Evolutionary conservation across 805 yeast species (phyloP), one percentile per base, ranked within the genome.

Genomic region (Candida multigemmis): DNA sequence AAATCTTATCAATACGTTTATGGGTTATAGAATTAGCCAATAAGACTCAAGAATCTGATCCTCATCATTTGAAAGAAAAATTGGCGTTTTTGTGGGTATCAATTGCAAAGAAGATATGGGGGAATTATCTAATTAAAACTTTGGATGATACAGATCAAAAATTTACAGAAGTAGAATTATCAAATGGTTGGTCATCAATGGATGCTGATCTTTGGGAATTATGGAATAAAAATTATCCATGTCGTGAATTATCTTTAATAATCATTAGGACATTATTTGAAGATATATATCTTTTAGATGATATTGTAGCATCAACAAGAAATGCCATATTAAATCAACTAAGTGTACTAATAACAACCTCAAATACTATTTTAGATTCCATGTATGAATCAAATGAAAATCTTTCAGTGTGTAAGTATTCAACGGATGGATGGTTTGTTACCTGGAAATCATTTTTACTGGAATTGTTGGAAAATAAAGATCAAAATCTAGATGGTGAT

Each of bases 31-130:
- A 87, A 40, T 67, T 91, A 23, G 74, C 86, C 15, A 61, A 61
- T 18, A 69, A 72, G 25, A 70, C 79, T 1, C 45, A 63, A 5
- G 56, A 56, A n/a, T 50, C 56, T 14, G 96, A 89, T 48, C 95
- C 97, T 5, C 89, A 85, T 50, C 93, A 78, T 43, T 65, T 91
- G 31, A 83, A 78, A 44, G 97, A 87, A 47, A 91, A 91, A 52
- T 46, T 87, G 21, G 94, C 96, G 9, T 79, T 73, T 37, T 55
- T 91, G 14, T 87, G 97, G 96, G 95, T 83, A 1, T 78, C 82
- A 22, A 62, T 91, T 6, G 94, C 95, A 7, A 91, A 91, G 46
- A 67, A 94, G 31, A 68, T 76, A 16, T 91, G 98, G 98, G 96
- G 96, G 11, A 62, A 71, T 20, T 74, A 70, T 33, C 53, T 81